These are phyloP conservation scores for Xylariales sp. DNA, from an alignment of 2,329 filamentous ascomycete genomes.

Conservation along the genomic window DNA sequence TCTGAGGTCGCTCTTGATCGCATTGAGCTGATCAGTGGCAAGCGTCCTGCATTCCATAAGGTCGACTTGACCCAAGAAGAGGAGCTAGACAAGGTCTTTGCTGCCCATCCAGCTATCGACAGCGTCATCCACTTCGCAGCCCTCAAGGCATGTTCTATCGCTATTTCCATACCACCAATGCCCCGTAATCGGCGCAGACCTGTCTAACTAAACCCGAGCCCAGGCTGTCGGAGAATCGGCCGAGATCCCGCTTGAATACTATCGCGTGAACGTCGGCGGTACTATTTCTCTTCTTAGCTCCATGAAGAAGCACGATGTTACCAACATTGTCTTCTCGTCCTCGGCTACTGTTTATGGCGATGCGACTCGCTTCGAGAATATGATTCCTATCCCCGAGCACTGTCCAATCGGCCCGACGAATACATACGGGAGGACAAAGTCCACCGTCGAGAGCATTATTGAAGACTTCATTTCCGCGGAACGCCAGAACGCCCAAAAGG, in stretches of 20 bases:
- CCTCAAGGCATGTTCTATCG: constrained; percentile 75
- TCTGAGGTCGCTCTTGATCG: constrained; percentile 91
- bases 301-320: constrained; percentile 91
- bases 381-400: constrained; percentile 98
- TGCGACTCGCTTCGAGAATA: constrained; percentile 93
- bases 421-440: constrained; percentile 97
- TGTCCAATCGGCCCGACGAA: constrained; percentile 98
- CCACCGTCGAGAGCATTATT: constrained; percentile 90
- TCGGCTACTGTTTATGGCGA: constrained; percentile 99
- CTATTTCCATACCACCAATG: background rate
- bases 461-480: constrained; percentile 90
- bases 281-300: constrained; percentile 86
- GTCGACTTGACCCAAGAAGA: constrained; percentile 88
- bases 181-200: background rate
- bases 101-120: constrained; percentile 91
- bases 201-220: constrained; percentile 40
- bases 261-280: constrained; percentile 94
- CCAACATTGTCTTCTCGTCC: constrained; percentile 98
- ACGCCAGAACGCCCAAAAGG: constrained; percentile 84
- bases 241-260: constrained; percentile 96
- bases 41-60: constrained; percentile 85
- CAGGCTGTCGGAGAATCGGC: constrained; percentile 95
- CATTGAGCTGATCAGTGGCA: constrained; percentile 92
- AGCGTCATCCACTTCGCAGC: constrained; percentile 99
- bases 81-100: constrained; percentile 86